phyloP scores from a whole-genome alignment of 306 rosid genomes.

The Quercus agrifolia region DNA sequence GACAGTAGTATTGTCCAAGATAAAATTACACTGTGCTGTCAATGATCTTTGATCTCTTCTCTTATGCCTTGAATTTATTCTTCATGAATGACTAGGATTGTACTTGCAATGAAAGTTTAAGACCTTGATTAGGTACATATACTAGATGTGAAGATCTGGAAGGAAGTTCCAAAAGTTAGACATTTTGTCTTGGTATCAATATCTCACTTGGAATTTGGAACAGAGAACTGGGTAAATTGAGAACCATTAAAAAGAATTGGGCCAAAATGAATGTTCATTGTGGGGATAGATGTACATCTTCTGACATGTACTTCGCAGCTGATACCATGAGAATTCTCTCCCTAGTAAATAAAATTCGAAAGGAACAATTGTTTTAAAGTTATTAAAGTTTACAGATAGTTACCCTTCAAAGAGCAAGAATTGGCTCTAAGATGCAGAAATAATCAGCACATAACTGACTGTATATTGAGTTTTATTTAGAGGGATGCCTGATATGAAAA shows the following conservation, averaged over 20 bases:
- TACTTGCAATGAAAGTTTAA: background rate
- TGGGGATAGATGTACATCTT: background rate
- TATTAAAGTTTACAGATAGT: background rate
- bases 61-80: background rate
- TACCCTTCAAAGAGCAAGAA: background rate
- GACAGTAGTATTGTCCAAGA: background rate
- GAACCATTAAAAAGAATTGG: background rate
- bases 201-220: background rate
- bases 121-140: background rate
- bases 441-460: conserved; percentile 73
- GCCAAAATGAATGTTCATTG: background rate
- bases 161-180: background rate
- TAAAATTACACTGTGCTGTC: background rate
- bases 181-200: background rate
- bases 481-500: conserved; percentile 59
- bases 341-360: background rate
- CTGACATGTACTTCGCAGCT: background rate
- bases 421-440: conserved; percentile 37
- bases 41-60: background rate
- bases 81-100: background rate
- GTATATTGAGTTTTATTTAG: conserved; percentile 72
- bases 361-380: background rate
- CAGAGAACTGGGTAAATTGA: background rate
- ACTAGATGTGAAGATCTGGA: background rate
- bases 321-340: background rate